Evolutionary conservation across 257 asterid species (phyloP), one percentile per base, ranked within the genome.

Genomic region (Solanum commersonii): DNA sequence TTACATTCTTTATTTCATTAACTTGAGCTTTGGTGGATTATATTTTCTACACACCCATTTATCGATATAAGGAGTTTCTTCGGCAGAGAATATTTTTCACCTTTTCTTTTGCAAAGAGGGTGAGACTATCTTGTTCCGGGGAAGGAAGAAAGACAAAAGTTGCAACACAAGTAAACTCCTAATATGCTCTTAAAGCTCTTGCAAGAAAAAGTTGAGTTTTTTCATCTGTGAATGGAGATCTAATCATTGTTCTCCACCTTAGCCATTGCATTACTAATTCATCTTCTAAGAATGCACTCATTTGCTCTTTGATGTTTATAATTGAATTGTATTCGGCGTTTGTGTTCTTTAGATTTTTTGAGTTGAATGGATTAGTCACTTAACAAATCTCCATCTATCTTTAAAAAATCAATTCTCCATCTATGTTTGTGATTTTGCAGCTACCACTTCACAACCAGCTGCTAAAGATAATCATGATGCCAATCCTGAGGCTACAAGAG

Each of bases 401-500:
- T 78, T 5, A 34, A 73, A 20, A 34, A 34, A 2, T 18, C 81
- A 37, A 76, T 10, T 23, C 83, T 76, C 35, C 13, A 25, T 25
- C 63, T 42, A 14, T 42, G 10, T 25, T 42, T 78, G 63, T 81
- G 68, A 46, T 79, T 40, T 79, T 83, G 89, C 72, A 72, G 77
- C 93, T 93, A 96, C 84, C 87, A 31, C 27, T 5, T 81, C 68
- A 72, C 94, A 89, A 77, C 92, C 93, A 73, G 63, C 86, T 71
- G 31, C 49, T 71, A 92, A 87, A 84, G 93, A 89, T 86, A 72
- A 10, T 63, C 91, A 84, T 71, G 92, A 88, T 88, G 52, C 93
- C 52, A 92, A 90, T 85, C 83, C 89, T 60, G 97, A 92, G 84
- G 63, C 93, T 91, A 88, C 90, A 89, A 92, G 91, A 89, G 97